Base-by-base conservation (phyloP, 208 protist genomes). In the Acanthamoeba healyi region DNA sequence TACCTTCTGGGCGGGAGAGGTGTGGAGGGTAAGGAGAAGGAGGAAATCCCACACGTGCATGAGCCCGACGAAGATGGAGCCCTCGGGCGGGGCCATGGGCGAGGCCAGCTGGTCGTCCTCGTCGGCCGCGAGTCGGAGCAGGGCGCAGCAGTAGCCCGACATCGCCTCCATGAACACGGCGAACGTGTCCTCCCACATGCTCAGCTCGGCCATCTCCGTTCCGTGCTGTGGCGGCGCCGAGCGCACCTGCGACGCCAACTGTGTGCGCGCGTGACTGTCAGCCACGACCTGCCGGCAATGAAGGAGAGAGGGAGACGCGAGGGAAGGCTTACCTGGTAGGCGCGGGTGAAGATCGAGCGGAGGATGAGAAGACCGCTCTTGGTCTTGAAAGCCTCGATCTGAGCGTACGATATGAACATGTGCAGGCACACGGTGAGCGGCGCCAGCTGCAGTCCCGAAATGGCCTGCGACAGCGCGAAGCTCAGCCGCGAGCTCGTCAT, bases 21-120 rank as follows among this genome's bases (percentile, higher is more conserved):
- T 65, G 82, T 67, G 82, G 24, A 90, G 82, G 10, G 82, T 90
- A 4, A 90, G 46, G 14, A 65, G 10, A 19, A 90, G 51, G 15
- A 90, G 51, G 51, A 90, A 90, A 29, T 90, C 82, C 82, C 82
- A 90, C 10, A 90, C 82, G 51, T 90, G 82, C 9, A 44, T n/a
- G 42, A 90, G 40, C 9, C 56, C 82, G 15, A 90, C 82, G 51
- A 90, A 90, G 34, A 90, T 58, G 24, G 82, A 90, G 14, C 38
- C 42, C 14, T 42, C 34, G 5, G 72, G 72, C 38, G 34, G 12
- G 38, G 72, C 17, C 38, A 26, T 6, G 12, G 72, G 5, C 63
- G n/a, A n/a, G n/a, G 40, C 44, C 26, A 32, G 17, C 74, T 44
- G 36, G 17, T 90, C 49, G 32, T 90, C 82, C 38, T 90, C 82